phyloP scores from a whole-genome alignment of 2,329 filamentous ascomycete species.

The Xylariaceae sp. region DNA sequence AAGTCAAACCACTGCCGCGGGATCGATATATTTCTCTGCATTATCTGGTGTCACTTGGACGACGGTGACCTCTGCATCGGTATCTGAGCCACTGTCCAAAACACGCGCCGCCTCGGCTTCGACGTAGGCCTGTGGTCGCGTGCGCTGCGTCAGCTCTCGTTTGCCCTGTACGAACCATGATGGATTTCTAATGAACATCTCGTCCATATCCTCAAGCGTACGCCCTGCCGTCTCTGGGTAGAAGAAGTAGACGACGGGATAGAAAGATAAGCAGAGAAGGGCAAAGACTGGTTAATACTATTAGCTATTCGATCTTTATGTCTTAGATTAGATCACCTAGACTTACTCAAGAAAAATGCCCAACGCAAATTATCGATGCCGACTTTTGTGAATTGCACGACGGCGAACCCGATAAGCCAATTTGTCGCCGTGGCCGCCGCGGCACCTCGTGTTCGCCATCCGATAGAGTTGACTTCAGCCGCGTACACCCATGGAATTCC shows the following conservation, averaged over 20 bases:
- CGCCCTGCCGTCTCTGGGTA: constrained; percentile 45
- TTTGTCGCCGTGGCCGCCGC: constrained; percentile 45
- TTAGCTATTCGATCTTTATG: constrained; percentile 1
- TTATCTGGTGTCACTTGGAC: constrained; percentile 9
- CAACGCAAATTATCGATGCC: constrained; percentile 40
- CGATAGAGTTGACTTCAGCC: constrained; percentile 41
- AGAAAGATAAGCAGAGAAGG: constrained; percentile 24
- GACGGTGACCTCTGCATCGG: constrained; percentile 3
- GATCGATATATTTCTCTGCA: no score
- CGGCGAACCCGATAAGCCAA: constrained; percentile 43
- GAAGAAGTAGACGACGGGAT: constrained; percentile 43
- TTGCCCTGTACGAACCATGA: constrained; percentile 34
- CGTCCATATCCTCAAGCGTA: constrained; percentile 54
- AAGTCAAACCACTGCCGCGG: neutral
- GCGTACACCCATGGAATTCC: constrained; percentile 42
- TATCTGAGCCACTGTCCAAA: constrained; percentile 2
- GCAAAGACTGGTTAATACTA: constrained; percentile 23
- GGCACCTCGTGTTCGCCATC: constrained; percentile 41
- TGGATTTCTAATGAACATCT: constrained; percentile 36
- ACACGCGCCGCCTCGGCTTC: constrained; percentile 32
- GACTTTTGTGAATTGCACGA: constrained; percentile 44
- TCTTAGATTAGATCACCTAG: neutral
- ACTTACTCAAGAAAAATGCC: constrained; percentile 42
- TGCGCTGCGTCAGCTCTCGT: constrained; percentile 34
- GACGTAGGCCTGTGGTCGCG: constrained; percentile 34